Evolutionary conservation across 495 filamentous ascomycete genomes (phyloP), one percentile per base, ranked within the genome.

Genomic region (Penicillium macrosclerotiorum): DNA sequence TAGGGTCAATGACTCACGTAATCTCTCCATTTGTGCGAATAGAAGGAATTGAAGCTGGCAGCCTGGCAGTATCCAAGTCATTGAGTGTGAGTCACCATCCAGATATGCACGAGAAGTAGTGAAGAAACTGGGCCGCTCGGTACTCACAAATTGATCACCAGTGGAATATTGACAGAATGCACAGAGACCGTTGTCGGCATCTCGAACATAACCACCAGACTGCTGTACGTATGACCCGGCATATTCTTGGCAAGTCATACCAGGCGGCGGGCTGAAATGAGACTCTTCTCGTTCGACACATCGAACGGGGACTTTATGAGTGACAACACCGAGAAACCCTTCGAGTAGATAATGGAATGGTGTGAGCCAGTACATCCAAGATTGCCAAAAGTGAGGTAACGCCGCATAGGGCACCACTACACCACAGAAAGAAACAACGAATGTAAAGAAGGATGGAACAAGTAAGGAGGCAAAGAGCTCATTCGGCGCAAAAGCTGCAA

Each of bases 401-500:
- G 67, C 69, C 0, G 39, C 38, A 41, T 78, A 77, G 0, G 83
- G 81, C 5, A 84, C 78, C 12, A 83, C 66, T 17, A 85, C 75
- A 42, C 83, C 81, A 39, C 79, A 82, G 63, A 85, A 88, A 6
- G 76, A 72, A 27, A 81, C 71, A 42, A 82, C 69, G 48, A 83
- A 82, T 14, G 77, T 72, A 64, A 86, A 83, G 59, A 86, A 80
- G 13, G 80, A 63, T 0, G 83, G 83, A 8, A 86, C 80, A 3
- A 87, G 74, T 1, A 91, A 57, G 7, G 79, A 83, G 12, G 85
- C 85, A 26, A 90, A 75, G 4, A 88, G 72, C 27, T 86, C 80
- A 59, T 88, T 89, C 0, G 87, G 85, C 8, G 80, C 71, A 49
- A 89, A 75, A 0, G 88, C 73, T 0, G 88, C 88, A 35, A 93